Evolutionary conservation across 768 basidiomycete species (phyloP).

Genomic region (Mrakia blollopis): DNA sequence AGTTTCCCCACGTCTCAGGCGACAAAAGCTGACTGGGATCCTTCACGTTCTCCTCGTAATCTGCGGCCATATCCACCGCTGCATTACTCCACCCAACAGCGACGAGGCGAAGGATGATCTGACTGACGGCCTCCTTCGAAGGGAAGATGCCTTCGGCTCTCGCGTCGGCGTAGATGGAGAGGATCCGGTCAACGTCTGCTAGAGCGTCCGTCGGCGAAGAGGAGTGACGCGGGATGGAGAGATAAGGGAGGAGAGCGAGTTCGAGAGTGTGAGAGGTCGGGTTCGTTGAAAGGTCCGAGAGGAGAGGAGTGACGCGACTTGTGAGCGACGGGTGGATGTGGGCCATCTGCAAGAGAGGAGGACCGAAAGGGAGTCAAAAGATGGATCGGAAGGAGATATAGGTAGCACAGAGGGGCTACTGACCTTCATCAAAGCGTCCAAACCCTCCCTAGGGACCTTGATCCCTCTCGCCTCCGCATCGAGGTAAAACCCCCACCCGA

Average conservation of each 20-base stretch:
- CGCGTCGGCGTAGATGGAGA: slow-evolving; percentile 23
- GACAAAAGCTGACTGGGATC: background rate
- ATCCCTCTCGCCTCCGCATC: slow-evolving; percentile 22
- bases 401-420: background rate
- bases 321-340: slow-evolving; percentile 22
- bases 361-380: background rate
- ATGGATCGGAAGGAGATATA: background rate
- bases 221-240: slow-evolving; percentile 10
- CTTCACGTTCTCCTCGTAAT: slow-evolving; percentile 11
- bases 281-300: background rate
- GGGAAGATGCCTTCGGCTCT: slow-evolving; percentile 4
- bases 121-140: slow-evolving; percentile 23
- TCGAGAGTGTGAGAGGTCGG: slow-evolving; percentile 12
- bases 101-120: slow-evolving; percentile 20
- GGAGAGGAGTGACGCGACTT: slow-evolving; percentile 13
- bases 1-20: slow-evolving; percentile 15
- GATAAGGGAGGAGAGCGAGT: slow-evolving; percentile 17
- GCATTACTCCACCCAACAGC: slow-evolving; percentile 23
- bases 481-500: slow-evolving; percentile 25
- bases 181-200: slow-evolving; percentile 22
- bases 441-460: slow-evolving; percentile 3
- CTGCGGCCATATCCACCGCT: slow-evolving; percentile 24
- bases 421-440: slow-evolving; percentile 27
- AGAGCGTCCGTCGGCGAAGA: slow-evolving; percentile 10
- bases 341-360: background rate